Percentiles rank a stretch among this genome's conserved stretches.
Evolutionary conservation across 169 alveolate species (phyloP).

Genomic region (Plasmodium vivax): DNA sequence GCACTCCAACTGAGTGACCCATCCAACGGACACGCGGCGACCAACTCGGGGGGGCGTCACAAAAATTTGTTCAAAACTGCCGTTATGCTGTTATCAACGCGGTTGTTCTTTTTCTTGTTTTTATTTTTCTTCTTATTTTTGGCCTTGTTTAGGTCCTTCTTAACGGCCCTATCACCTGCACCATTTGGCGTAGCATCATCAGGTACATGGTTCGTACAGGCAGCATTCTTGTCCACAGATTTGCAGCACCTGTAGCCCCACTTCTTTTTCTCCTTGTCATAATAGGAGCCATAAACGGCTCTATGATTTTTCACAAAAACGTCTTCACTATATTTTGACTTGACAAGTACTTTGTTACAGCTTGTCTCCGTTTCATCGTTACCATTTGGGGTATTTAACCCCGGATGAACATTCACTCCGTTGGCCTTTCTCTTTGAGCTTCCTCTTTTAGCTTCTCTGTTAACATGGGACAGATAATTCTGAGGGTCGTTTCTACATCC

Average conservation of each 20-base stretch:
- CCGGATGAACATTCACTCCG: neutral
- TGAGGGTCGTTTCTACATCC: conserved; percentile 35
- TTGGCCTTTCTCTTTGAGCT: conserved; percentile 2
- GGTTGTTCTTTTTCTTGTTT: conserved; percentile 45
- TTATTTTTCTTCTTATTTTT: conserved; percentile 23
- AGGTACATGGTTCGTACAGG: conserved; percentile 57
- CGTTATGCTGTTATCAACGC: conserved; percentile 60
- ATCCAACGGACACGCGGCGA: neutral
- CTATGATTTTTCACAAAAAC: conserved; percentile 81
- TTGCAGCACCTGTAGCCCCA: conserved; percentile 91
- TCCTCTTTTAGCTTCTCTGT: conserved; percentile 76
- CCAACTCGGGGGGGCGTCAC: neutral
- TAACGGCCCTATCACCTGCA: neutral
- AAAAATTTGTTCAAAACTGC: conserved; percentile 59
- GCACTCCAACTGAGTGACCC: neutral
- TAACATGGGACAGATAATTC: conserved; percentile 27
- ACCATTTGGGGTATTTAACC: neutral
- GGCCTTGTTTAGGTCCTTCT: conserved; percentile 9
- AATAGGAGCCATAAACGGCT: conserved; percentile 86
- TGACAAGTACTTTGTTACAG: conserved; percentile 67
- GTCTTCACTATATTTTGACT: conserved; percentile 86
- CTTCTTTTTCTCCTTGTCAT: conserved; percentile 76
- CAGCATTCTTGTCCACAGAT: conserved; percentile 54
- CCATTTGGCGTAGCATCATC: neutral
- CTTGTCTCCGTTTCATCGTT: conserved; percentile 14